phyloP scores from a whole-genome alignment of 148 eudicot species.

The Agrostemma githago region DNA sequence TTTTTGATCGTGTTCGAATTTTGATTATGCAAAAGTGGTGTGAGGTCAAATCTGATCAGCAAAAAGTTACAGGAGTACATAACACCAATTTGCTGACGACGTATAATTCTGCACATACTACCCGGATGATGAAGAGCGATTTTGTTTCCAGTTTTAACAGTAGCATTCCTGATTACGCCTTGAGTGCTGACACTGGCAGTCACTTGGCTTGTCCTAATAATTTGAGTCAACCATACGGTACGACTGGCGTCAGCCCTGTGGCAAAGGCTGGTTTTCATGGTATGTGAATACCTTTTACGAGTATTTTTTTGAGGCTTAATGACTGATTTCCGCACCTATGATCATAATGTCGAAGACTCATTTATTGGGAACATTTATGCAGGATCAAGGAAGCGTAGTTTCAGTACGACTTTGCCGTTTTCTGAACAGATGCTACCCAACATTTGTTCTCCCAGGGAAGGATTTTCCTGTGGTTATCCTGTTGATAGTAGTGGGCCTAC shows the following conservation, averaged over 20 bases:
- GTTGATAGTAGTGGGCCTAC: conserved; percentile 37
- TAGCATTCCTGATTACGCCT: conserved; percentile 12
- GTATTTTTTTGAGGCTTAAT: neutral
- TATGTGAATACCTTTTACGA: conserved; percentile 11
- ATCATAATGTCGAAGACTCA: conserved; percentile 9
- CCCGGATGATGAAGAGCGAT: conserved; percentile 14
- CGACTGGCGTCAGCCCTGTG: conserved; percentile 10
- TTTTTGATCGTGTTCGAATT: conserved; percentile 21
- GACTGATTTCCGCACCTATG: neutral
- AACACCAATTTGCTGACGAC: conserved; percentile 13
- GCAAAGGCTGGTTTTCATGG: conserved; percentile 18
- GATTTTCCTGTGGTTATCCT: conserved; percentile 29
- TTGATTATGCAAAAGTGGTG: conserved; percentile 19
- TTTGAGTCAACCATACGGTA: conserved; percentile 12
- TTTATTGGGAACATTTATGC: conserved; percentile 16
- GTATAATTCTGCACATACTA: conserved; percentile 15
- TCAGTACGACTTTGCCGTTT: conserved; percentile 19
- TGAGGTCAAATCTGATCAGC: conserved; percentile 19
- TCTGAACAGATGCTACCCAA: conserved; percentile 34
- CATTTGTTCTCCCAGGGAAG: conserved; percentile 25
- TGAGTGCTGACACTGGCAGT: conserved; percentile 19
- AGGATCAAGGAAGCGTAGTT: conserved; percentile 38
- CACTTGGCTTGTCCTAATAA: conserved; percentile 17
- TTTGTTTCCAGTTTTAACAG: conserved; percentile 5
- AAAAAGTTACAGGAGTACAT: conserved; percentile 6